A percentile compares a stretch with the other conserved stretches of the same genome.
Conservation (phyloP, 2,329 filamentous ascomycete genomes). For the Beauveria caledonica region DNA sequence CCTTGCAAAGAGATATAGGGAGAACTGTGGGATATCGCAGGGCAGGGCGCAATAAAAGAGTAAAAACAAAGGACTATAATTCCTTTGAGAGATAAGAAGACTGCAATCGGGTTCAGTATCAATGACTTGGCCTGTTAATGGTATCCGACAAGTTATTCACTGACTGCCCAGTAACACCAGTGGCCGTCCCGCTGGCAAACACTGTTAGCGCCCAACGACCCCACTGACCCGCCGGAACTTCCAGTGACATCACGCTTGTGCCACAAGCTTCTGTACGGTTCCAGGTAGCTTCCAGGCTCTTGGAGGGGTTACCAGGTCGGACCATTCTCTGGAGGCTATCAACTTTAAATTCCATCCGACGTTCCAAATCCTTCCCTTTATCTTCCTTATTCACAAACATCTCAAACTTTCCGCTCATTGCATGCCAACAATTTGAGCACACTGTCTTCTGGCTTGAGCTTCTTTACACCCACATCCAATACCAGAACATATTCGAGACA, state of each 20-base stretch:
- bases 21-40: no score
- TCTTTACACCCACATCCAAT: not conserved
- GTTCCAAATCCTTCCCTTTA: not conserved
- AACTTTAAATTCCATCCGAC: slow-evolving; percentile 11
- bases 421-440: not conserved
- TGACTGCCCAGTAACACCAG: not conserved
- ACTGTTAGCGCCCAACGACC: slow-evolving; percentile 1
- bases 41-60: no score
- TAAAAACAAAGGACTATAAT: no score
- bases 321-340: slow-evolving; percentile 13
- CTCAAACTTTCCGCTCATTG: not conserved
- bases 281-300: slow-evolving; percentile 22
- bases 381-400: not conserved
- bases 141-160: not conserved
- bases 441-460: slow-evolving; percentile 4
- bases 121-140: no score
- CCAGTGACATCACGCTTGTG: slow-evolving; percentile 19
- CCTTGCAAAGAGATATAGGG: no score
- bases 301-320: slow-evolving; percentile 17
- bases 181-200: not conserved
- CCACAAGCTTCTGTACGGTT: slow-evolving; percentile 21
- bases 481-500: not conserved
- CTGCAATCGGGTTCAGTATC: no score
- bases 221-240: slow-evolving; percentile 14
- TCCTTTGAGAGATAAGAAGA: no score